Percentiles rank a stretch among this genome's conserved stretches.
Evolutionary conservation across 1,284 basidiomycete species (phyloP).

Genomic region (Hypsizygus ulmarius): DNA sequence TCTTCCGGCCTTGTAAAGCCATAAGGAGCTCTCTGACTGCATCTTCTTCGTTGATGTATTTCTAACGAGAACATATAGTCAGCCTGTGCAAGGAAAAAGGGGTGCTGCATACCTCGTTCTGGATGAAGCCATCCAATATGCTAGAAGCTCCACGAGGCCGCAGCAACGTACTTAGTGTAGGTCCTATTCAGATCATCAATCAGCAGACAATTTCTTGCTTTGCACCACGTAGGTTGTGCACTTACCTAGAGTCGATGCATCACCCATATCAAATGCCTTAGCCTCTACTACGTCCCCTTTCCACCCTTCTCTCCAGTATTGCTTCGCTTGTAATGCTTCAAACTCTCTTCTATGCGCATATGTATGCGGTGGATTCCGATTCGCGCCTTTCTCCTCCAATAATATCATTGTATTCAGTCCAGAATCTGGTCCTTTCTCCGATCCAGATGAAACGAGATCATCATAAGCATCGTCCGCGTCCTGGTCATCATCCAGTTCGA

Average conservation of each 20-base stretch:
- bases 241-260: slow-evolving; percentile 67
- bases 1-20: slow-evolving; percentile 66
- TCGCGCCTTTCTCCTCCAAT: slow-evolving; percentile 8
- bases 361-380: slow-evolving; percentile 27
- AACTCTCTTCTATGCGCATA: slow-evolving; percentile 48
- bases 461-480: slow-evolving; percentile 30
- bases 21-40: slow-evolving; percentile 73
- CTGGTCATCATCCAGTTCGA: slow-evolving; percentile 33
- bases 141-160: not conserved
- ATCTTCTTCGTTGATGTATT: slow-evolving; percentile 69
- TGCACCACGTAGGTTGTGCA: not conserved
- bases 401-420: slow-evolving; percentile 1
- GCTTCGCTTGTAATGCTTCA: slow-evolving; percentile 55
- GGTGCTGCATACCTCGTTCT: slow-evolving; percentile 30
- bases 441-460: slow-evolving; percentile 13
- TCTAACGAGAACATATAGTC: slow-evolving; percentile 35
- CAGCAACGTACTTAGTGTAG: slow-evolving; percentile 26
- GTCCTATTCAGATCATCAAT: slow-evolving; percentile 36
- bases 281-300: slow-evolving; percentile 37
- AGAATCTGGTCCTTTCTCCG: slow-evolving; percentile 14
- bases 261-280: slow-evolving; percentile 54
- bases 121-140: slow-evolving; percentile 24
- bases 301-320: slow-evolving; percentile 73
- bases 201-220: not conserved
- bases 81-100: not conserved